Conservation (phyloP, 257 asterid genomes). For the Voacanga thouarsii region DNA sequence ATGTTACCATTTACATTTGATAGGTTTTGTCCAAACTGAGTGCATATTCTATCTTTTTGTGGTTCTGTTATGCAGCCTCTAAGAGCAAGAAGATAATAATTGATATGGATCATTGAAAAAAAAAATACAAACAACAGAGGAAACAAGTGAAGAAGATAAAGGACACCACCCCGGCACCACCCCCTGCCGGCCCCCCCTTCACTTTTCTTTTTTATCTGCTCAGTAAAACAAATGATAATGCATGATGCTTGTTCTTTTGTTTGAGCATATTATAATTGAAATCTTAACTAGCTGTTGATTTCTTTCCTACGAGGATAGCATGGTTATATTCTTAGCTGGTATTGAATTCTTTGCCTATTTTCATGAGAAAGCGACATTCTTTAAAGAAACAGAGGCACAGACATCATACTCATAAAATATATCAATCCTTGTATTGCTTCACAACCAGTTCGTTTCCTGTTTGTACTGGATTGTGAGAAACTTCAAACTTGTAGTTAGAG, state of each 20-base stretch:
- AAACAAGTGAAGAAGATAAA: background rate
- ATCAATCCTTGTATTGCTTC: background rate
- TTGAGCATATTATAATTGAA: background rate
- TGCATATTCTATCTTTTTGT: slow-evolving; percentile 1
- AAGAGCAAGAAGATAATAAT: background rate
- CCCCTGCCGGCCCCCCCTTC: no score
- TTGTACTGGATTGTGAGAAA: background rate
- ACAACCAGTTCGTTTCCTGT: background rate
- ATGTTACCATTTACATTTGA: background rate
- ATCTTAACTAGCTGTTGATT: background rate
- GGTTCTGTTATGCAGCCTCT: slow-evolving; percentile 1
- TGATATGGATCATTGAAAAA: no score
- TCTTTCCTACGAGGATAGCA: background rate
- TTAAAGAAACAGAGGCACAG: background rate
- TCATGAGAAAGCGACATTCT: background rate
- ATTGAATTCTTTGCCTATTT: background rate
- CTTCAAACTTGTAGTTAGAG: background rate
- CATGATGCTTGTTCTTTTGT: background rate
- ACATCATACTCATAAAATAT: background rate
- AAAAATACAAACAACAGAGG: no score
- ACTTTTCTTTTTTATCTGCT: background rate
- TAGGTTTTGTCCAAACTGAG: background rate
- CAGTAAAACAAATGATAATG: background rate
- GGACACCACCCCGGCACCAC: no score
- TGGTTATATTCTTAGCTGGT: background rate